phyloP scores from a whole-genome alignment of 495 filamentous ascomycete genomes.

The Durotheca rogersii region DNA sequence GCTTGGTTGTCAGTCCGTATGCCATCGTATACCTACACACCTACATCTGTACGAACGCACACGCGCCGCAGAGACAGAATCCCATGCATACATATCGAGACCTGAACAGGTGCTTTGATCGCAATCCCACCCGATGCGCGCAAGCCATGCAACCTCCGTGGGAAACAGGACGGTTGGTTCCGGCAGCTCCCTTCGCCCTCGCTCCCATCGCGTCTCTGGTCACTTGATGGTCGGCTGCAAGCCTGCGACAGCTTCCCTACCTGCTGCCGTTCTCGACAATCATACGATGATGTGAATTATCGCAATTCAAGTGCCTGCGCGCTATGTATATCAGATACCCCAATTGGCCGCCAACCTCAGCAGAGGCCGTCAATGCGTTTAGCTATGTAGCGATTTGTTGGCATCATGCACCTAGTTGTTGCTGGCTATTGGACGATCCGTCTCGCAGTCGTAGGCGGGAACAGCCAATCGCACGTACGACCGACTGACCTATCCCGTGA shows the following conservation, averaged over 20 bases:
- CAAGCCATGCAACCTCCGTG: slow-evolving; percentile 26
- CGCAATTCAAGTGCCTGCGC: slow-evolving; percentile 20
- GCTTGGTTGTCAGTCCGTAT: too few species aligned
- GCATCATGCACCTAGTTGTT: slow-evolving; percentile 28
- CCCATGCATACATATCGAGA: slow-evolving; percentile 10
- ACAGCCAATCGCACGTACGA: slow-evolving; percentile 25
- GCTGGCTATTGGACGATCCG: slow-evolving; percentile 29
- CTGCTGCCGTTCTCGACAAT: slow-evolving; percentile 15
- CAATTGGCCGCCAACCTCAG: slow-evolving; percentile 32
- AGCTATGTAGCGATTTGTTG: slow-evolving; percentile 33
- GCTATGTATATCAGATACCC: slow-evolving; percentile 18
- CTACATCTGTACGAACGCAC: not conserved
- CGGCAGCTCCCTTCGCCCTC: slow-evolving; percentile 6
- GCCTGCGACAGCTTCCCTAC: slow-evolving; percentile 17
- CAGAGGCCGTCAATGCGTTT: slow-evolving; percentile 28
- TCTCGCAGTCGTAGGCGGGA: slow-evolving; percentile 12
- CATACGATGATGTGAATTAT: slow-evolving; percentile 32
- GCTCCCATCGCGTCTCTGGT: slow-evolving; percentile 6
- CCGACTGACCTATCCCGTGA: too few species aligned
- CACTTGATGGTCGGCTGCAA: slow-evolving; percentile 16
- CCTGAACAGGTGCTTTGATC: slow-evolving; percentile 28
- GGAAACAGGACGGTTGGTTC: slow-evolving; percentile 30
- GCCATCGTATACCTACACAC: slow-evolving; percentile 17
- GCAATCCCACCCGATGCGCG: slow-evolving; percentile 31
- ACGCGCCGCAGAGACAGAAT: too few species aligned